Evolutionary conservation across 106 monocot species (phyloP).

Genomic region (Acorus calamus): DNA sequence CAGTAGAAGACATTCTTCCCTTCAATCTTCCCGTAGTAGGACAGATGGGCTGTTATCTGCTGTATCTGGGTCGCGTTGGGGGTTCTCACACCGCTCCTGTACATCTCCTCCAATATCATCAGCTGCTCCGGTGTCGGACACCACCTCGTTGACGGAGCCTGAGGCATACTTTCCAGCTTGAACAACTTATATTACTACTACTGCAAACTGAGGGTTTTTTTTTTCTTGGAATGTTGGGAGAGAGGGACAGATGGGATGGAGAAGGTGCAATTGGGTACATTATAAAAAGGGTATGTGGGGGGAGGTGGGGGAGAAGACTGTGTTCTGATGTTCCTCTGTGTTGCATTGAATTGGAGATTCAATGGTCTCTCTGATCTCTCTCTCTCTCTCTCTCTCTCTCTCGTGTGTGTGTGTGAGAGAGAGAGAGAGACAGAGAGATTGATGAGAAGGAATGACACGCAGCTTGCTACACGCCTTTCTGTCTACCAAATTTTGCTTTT

Average conservation of each 20-base stretch:
- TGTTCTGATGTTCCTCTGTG: constrained; percentile 10
- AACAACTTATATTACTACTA: too few species aligned
- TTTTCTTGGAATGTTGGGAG: neutral
- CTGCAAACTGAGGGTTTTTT: too few species aligned
- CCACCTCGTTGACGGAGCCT: constrained; percentile 36
- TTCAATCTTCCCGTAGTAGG: constrained; percentile 29
- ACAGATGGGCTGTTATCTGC: constrained; percentile 31
- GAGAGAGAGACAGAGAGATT: constrained; percentile 10
- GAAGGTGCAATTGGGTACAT: neutral
- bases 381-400: neutral
- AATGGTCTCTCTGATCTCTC: constrained; percentile 12
- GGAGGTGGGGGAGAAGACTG: constrained; percentile 2
- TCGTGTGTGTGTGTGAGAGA: neutral
- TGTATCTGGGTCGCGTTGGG: constrained; percentile 36
- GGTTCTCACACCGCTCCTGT: constrained; percentile 29
- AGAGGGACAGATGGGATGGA: constrained; percentile 11
- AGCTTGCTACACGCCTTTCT: constrained; percentile 19
- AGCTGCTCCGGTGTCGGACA: constrained; percentile 37
- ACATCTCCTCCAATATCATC: constrained; percentile 36
- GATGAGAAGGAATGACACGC: constrained; percentile 28
- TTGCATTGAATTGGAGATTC: constrained; percentile 26
- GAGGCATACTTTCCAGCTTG: constrained; percentile 15
- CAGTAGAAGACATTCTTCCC: constrained; percentile 37
- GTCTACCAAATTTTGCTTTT: constrained; percentile 4
- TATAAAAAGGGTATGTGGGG: constrained; percentile 2